Evolutionary conservation across 345 rosid species (phyloP).

Genomic region (Punica granatum): DNA sequence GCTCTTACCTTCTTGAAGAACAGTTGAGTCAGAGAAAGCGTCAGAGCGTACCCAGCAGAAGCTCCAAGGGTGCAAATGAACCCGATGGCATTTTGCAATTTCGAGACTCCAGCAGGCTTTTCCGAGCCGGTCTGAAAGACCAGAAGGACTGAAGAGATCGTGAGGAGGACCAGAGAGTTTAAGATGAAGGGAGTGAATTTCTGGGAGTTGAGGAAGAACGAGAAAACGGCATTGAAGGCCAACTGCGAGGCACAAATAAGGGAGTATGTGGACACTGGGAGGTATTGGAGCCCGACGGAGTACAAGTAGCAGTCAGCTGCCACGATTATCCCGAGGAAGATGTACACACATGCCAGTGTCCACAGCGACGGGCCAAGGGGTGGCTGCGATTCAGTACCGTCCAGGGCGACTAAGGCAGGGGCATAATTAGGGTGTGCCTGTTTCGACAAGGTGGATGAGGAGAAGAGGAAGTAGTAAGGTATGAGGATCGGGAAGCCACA

Average conservation of each 20-base stretch:
- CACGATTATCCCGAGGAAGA: slow-evolving; percentile 11
- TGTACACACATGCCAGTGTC: slow-evolving; percentile 21
- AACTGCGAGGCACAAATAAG: slow-evolving; percentile 33
- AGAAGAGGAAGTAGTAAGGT: slow-evolving; percentile 21
- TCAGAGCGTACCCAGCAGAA: slow-evolving; percentile 25
- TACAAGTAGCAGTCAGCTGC: slow-evolving; percentile 19
- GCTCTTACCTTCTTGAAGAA: slow-evolving; percentile 18
- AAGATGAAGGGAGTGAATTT: slow-evolving; percentile 34
- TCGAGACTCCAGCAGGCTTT: slow-evolving; percentile 6
- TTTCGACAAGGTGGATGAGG: slow-evolving; percentile 5
- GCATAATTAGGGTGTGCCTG: not conserved
- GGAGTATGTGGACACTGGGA: slow-evolving; percentile 39
- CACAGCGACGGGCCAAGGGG: slow-evolving; percentile 7
- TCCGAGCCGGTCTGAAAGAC: slow-evolving; percentile 21
- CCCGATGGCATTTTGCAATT: slow-evolving; percentile 21
- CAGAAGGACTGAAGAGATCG: slow-evolving; percentile 33
- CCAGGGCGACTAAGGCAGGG: no score
- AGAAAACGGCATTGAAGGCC: slow-evolving; percentile 40
- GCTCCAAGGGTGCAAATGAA: slow-evolving; percentile 34
- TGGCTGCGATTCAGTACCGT: not conserved
- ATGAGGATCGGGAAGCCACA: slow-evolving; percentile 33
- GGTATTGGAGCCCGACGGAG: slow-evolving; percentile 35
- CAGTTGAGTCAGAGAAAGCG: slow-evolving; percentile 21
- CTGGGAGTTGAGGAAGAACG: slow-evolving; percentile 33
- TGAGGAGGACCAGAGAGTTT: slow-evolving; percentile 34